Percentiles rank a stretch among this genome's conserved stretches.
Evolutionary conservation across 352 stramenopile species (phyloP).

Genomic region (Phytophthora fragariae): DNA sequence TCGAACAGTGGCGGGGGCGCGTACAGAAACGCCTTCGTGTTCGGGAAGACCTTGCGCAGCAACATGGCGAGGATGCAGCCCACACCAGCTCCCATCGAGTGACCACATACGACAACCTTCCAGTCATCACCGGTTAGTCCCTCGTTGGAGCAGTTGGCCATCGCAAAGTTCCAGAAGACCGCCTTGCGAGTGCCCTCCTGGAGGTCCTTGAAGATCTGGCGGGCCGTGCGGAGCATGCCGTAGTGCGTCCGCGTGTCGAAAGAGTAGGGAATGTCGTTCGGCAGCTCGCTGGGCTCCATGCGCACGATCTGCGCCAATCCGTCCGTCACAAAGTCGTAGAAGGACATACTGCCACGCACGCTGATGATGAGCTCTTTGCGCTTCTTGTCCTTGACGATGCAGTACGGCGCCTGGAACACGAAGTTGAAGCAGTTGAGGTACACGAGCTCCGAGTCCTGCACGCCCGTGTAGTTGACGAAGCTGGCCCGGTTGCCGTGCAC

Average conservation of each 20-base stretch:
- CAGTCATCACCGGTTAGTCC: constrained; percentile 39
- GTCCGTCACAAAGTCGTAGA: constrained; percentile 84
- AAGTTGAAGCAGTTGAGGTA: constrained; percentile 86
- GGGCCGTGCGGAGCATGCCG: constrained; percentile 74
- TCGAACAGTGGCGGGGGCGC: constrained; percentile 75
- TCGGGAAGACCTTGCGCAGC: constrained; percentile 62
- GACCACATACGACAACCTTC: constrained; percentile 79
- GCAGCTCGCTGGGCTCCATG: constrained; percentile 68
- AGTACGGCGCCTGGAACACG: constrained; percentile 80
- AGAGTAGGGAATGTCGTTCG: constrained; percentile 55
- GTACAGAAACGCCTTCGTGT: constrained; percentile 69
- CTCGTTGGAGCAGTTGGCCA: constrained; percentile 49
- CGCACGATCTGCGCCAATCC: constrained; percentile 68
- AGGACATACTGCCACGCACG: constrained; percentile 78
- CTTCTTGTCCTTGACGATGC: constrained; percentile 70
- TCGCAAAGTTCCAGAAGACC: constrained; percentile 78
- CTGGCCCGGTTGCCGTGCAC: constrained; percentile 67
- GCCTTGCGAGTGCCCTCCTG: constrained; percentile 63
- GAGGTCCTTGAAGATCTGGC: constrained; percentile 65
- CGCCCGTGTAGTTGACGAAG: constrained; percentile 78
- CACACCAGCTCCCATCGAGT: constrained; percentile 87
- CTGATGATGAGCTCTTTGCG: constrained; percentile 78
- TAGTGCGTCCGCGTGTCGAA: constrained; percentile 69
- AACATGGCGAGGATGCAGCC: constrained; percentile 73
- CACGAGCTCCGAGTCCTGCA: constrained; percentile 63